Conservation (phyloP, 2,329 filamentous ascomycete species). For the Colletotrichum sp. region DNA sequence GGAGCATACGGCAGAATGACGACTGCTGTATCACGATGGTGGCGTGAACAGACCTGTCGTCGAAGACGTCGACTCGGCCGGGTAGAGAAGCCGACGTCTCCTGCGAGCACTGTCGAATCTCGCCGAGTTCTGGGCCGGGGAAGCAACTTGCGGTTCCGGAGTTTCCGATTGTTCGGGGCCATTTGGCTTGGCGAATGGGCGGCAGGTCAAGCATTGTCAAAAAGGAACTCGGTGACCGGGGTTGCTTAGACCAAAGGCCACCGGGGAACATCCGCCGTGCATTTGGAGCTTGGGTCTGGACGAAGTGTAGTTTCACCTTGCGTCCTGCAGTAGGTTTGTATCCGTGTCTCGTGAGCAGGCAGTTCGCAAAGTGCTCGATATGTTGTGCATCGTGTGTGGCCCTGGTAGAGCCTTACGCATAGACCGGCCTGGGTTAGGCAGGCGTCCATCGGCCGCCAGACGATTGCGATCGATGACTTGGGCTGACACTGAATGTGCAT, state of each 20-base stretch:
- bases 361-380: not conserved
- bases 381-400: not conserved
- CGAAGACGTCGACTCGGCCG: not conserved
- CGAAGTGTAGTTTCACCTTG: not conserved
- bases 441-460: not conserved
- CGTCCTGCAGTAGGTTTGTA: not conserved
- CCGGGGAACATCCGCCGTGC: slow-evolving; percentile 14
- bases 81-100: slow-evolving; percentile 6
- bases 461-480: not conserved
- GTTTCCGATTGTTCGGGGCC: slow-evolving; percentile 16
- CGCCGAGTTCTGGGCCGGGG: slow-evolving; percentile 18
- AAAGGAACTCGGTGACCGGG: slow-evolving; percentile 8
- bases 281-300: not conserved
- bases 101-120: not conserved
- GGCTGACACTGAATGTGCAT: not conserved
- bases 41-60: not conserved
- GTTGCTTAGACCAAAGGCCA: not conserved
- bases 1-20: not conserved
- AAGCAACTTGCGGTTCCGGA: slow-evolving; percentile 6
- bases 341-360: not conserved
- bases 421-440: not conserved
- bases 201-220: not conserved
- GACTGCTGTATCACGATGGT: not conserved
- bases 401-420: not conserved
- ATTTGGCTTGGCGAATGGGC: slow-evolving; percentile 5